These are phyloP conservation scores for Pichia californica DNA, from an alignment of 805 yeast genomes.

Conservation along the genomic window DNA sequence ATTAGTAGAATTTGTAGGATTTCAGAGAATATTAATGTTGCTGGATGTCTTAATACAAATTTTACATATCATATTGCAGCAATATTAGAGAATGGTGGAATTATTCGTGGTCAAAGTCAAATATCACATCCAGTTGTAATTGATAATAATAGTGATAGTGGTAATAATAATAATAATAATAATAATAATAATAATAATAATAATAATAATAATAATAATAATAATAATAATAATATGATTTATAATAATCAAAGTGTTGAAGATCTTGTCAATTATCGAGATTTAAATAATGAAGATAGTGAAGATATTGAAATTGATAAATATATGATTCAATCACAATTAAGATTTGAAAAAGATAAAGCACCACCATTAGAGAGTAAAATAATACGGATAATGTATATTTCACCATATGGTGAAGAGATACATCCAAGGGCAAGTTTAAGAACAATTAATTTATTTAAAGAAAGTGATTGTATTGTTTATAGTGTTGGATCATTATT, in stretches of 20 bases:
- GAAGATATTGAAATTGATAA: too few species aligned
- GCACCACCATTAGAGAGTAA: constrained; percentile 66
- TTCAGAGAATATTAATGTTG: constrained; percentile 45
- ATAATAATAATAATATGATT: too few species aligned
- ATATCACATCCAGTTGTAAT: constrained; percentile 72
- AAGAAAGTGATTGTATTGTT: constrained; percentile 48
- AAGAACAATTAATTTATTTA: constrained; percentile 47
- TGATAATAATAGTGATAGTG: not conserved
- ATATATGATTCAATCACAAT: too few species aligned
- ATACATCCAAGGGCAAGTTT: constrained; percentile 68
- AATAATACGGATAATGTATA: constrained; percentile 65
- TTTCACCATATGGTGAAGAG: constrained; percentile 85
- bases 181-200: not conserved
- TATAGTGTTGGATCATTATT: constrained; percentile 84
- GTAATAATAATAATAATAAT: too few species aligned
- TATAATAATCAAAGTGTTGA: too few species aligned
- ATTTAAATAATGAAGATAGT: constrained; percentile 54
- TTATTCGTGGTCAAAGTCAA: constrained; percentile 87
- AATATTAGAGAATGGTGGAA: constrained; percentile 54
- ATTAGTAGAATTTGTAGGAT: constrained; percentile 58
- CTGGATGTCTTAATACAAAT: constrained; percentile 81
- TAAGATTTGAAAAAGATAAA: constrained; percentile 27
- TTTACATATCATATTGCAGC: constrained; percentile 87
- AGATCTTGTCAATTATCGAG: constrained; percentile 17
- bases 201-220: too few species aligned